Evolutionary conservation across 306 rosid genomes (phyloP).

Genomic region (Dryas octopetala): DNA sequence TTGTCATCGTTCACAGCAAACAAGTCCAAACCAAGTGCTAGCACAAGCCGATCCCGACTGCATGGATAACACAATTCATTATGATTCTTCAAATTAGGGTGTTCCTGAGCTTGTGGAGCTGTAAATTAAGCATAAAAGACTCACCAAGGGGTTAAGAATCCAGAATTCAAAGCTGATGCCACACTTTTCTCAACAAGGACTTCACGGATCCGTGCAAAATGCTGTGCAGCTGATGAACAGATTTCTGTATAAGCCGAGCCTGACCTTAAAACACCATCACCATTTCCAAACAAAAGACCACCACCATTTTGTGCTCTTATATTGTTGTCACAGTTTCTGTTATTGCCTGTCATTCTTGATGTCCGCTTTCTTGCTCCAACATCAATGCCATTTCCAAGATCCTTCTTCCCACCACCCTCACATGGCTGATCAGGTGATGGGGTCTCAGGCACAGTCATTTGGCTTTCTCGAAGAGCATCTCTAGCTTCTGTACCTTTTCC

Average conservation of each 20-base stretch:
- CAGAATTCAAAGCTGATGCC: constrained; percentile 85
- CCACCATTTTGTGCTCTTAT: constrained; percentile 50
- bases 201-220: constrained; percentile 83
- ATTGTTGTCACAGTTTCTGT: constrained; percentile 41
- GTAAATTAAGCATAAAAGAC: constrained; percentile 23
- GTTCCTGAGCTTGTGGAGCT: too few species aligned
- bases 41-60: constrained; percentile 79
- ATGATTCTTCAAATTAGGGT: too few species aligned
- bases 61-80: constrained; percentile 19
- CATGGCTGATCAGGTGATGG: constrained; percentile 67
- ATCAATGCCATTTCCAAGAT: constrained; percentile 62
- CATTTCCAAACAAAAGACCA: constrained; percentile 54
- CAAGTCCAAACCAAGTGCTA: constrained; percentile 82
- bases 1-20: constrained; percentile 91
- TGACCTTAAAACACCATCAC: constrained; percentile 45
- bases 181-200: constrained; percentile 89
- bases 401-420: constrained; percentile 63
- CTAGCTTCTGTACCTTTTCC: constrained; percentile 64
- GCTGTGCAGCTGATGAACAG: constrained; percentile 77
- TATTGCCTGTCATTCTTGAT: constrained; percentile 61
- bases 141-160: constrained; percentile 91
- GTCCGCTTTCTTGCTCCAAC: constrained; percentile 64
- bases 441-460: constrained; percentile 88
- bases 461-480: constrained; percentile 65
- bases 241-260: constrained; percentile 77